These are phyloP conservation scores for Didymella arachidicola DNA, from an alignment of 2,329 filamentous ascomycete species.

Conservation along the genomic window DNA sequence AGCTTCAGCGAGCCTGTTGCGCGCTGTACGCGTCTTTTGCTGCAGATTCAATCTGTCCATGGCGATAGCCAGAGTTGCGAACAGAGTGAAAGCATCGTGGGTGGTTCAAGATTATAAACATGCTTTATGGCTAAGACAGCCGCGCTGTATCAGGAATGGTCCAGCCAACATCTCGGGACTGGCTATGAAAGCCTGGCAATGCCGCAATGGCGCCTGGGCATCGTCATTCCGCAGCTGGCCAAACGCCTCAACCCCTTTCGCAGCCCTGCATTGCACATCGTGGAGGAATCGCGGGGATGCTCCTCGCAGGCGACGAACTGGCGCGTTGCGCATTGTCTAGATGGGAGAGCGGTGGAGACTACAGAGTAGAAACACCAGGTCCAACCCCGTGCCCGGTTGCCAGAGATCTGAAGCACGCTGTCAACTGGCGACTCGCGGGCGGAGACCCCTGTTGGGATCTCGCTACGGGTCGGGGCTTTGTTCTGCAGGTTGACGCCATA, in stretches of 20 bases:
- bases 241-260: constrained; percentile 27
- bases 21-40: constrained; percentile 44
- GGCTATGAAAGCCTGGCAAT: constrained; percentile 30
- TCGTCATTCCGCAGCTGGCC: constrained; percentile 32
- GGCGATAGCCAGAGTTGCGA: constrained; percentile 13
- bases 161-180: constrained; percentile 24
- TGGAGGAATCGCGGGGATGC: constrained; percentile 12
- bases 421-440: constrained; percentile 11
- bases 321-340: constrained; percentile 11
- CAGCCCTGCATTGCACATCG: constrained; percentile 6
- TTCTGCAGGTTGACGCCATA: constrained; percentile 28
- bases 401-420: constrained; percentile 16
- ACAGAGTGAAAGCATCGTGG: constrained; percentile 17
- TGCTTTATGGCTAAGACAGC: constrained; percentile 30
- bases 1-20: constrained; percentile 42
- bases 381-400: constrained; percentile 16
- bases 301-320: constrained; percentile 12
- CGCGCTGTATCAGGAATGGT: constrained; percentile 21
- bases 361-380: constrained; percentile 6
- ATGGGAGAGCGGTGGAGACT: constrained; percentile 7
- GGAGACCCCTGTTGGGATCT: constrained; percentile 25
- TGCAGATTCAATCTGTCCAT: constrained; percentile 47
- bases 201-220: constrained; percentile 30
- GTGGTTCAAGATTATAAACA: constrained; percentile 29
- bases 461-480: constrained; percentile 20